Conservation (phyloP, 345 rosid species). For the Nephelium lappaceum region DNA sequence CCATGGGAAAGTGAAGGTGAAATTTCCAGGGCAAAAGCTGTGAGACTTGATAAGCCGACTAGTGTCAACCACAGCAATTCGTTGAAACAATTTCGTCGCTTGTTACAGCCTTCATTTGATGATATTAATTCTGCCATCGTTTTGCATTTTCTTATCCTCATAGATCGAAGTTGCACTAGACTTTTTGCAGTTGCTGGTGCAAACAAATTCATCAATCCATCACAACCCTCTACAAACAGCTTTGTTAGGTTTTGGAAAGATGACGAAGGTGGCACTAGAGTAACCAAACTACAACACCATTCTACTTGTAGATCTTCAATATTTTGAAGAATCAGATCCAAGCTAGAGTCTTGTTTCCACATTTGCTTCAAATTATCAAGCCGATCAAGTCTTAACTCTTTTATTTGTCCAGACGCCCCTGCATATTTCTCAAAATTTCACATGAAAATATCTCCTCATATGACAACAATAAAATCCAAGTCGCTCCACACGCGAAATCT, state of each 20-base stretch:
- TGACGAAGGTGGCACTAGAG: not conserved
- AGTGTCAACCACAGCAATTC: not conserved
- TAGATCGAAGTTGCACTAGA: too few relatives aligned
- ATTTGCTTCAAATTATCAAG: too few relatives aligned
- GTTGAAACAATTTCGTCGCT: not conserved
- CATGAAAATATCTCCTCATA: constrained; percentile 16
- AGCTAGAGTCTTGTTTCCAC: too few relatives aligned
- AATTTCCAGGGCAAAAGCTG: not conserved
- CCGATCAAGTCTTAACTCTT: too few relatives aligned
- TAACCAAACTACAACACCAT: not conserved
- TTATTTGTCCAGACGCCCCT: too few relatives aligned
- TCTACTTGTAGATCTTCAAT: not conserved
- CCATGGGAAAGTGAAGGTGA: not conserved
- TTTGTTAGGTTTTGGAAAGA: not conserved
- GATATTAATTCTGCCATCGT: not conserved
- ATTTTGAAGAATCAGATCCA: not conserved
- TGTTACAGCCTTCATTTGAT: not conserved
- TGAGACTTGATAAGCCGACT: not conserved
- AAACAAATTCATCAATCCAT: too few relatives aligned
- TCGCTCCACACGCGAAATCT: not conserved
- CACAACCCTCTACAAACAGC: not conserved
- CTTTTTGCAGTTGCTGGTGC: too few relatives aligned
- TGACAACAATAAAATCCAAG: too few relatives aligned
- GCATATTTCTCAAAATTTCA: too few relatives aligned
- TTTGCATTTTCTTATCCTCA: not conserved